Base-by-base conservation (phyloP, 805 yeast species). In the Starmerella etchellsii region DNA sequence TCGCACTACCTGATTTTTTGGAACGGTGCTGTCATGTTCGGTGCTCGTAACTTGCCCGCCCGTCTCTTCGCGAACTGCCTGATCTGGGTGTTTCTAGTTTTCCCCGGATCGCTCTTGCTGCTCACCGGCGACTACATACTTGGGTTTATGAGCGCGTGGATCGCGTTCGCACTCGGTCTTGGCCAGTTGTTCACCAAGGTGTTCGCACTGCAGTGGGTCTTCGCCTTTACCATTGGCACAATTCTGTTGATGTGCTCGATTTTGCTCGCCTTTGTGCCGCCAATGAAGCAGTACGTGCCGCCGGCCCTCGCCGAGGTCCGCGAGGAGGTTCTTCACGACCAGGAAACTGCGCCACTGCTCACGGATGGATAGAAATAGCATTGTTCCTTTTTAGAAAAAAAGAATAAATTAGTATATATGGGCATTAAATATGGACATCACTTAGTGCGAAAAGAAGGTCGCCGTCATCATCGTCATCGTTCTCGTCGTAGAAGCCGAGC, bases 181-280 rank as follows among this genome's bases (percentile, higher is more conserved):
- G 78, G 78, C 40, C 94, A 82, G 61, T 56, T 82, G 40, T 67
- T 75, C 54, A 71, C 75, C 36, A 78, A 72, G 61, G 64, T 74
- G 28, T 68, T 82, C 62, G 88, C 88, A 2, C 67, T 82, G 49
- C 94, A 82, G 64, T 82, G 94, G 94, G 72, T 79, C 49, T 82
- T 82, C 64, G 93, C 85, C 3, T 74, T 79, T 48, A 59, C 71
- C 40, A 80, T 81, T 46, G 61, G 81, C 9, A 76, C 72, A 4
- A 40, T 76, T 24, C 67, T 78, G 56, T 67, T 76, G 42, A 52
- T 76, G 18, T 57, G 68, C 36, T 65, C 80, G 6, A 50, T 72
- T 15, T 59, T 71, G 24, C 69, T 70, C 28, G 54, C 61, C 32
- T 36, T 57, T 37, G 43, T 41, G 19, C 33, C 41, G 20, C 54